Evolutionary conservation across 495 filamentous ascomycete species (phyloP).

Genomic region (Podospora bellae-mahoneyi): DNA sequence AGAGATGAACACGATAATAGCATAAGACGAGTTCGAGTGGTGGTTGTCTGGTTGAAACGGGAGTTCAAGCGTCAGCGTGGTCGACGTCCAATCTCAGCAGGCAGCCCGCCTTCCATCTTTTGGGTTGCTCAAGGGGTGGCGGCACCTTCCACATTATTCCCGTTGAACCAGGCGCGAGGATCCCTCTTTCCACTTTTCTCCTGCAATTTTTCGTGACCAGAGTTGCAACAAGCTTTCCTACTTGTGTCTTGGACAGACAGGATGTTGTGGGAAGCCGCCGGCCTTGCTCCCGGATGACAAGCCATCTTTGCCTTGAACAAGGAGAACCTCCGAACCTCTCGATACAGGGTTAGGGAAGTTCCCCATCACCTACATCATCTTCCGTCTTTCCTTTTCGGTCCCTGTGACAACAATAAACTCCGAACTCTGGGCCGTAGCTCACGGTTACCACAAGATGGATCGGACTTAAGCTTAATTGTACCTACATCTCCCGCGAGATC

Average conservation of each 20-base stretch:
- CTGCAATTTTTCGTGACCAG: background rate
- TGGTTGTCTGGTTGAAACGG: background rate
- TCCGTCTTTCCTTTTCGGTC: background rate
- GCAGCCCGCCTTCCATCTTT: background rate
- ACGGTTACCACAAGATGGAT: background rate
- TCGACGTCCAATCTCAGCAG: background rate
- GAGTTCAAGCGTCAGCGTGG: background rate
- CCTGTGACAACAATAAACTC: background rate
- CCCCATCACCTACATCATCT: background rate
- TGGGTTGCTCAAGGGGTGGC: background rate
- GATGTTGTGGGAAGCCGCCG: background rate
- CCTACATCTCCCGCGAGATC: background rate
- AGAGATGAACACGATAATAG: background rate
- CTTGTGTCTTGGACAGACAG: background rate
- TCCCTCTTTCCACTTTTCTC: background rate
- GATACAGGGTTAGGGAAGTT: background rate
- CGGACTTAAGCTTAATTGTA: background rate
- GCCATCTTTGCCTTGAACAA: background rate
- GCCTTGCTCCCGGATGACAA: background rate
- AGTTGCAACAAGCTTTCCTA: background rate
- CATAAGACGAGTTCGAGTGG: background rate
- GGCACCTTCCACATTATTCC: background rate
- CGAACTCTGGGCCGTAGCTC: background rate
- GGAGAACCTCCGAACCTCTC: background rate
- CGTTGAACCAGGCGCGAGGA: background rate